Conservation (phyloP, 2,329 filamentous ascomycete species). For the Conoideocrella luteorostrata region DNA sequence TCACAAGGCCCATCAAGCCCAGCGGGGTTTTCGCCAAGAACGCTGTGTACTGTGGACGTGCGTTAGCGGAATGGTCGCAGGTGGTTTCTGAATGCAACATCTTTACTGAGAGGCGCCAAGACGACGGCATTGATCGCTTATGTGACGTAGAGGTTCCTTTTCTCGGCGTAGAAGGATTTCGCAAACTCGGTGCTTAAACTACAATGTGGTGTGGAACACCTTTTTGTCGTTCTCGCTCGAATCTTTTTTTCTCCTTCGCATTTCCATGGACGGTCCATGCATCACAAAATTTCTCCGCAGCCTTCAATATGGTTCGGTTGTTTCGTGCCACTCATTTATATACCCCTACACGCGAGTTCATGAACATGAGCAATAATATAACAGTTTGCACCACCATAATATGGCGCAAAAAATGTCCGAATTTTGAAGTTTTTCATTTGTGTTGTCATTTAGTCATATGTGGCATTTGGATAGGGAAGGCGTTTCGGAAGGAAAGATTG, state of each 20-base stretch:
- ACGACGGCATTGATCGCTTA: conserved; percentile 63
- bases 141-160: conserved; percentile 56
- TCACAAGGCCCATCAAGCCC: conserved; percentile 40
- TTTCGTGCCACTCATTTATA: too few species aligned
- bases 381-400: too few species aligned
- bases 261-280: not conserved
- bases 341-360: not conserved
- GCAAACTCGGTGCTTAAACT: conserved; percentile 11
- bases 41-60: conserved; percentile 60
- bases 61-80: conserved; percentile 71
- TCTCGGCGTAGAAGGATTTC: conserved; percentile 36
- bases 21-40: conserved; percentile 37
- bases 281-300: not conserved
- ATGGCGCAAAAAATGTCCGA: too few species aligned
- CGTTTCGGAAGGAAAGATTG: not conserved
- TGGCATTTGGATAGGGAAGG: not conserved
- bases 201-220: not conserved
- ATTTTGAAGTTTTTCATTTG: not conserved
- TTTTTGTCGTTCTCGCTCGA: not conserved
- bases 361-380: too few species aligned
- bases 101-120: conserved; percentile 69
- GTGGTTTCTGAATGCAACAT: conserved; percentile 74
- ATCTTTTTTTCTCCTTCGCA: not conserved
- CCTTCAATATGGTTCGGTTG: too few species aligned
- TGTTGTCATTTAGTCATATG: not conserved